Evolutionary conservation across 805 yeast genomes (phyloP).

Genomic region (Starmerella ratchasimensis): DNA sequence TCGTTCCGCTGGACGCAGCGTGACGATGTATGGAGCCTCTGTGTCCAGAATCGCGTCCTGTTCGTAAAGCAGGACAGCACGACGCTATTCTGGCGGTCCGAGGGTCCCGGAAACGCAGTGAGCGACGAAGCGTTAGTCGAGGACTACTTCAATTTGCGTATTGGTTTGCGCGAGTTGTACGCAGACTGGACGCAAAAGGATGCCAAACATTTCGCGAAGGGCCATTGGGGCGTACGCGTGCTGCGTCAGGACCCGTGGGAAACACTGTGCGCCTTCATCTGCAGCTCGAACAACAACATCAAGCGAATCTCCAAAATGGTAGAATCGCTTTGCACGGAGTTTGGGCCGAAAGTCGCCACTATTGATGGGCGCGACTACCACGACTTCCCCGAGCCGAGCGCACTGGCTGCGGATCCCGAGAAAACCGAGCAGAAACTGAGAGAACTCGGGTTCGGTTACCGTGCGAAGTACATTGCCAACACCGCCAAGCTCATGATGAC

Average conservation of each 20-base stretch:
- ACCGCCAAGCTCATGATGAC: conserved; percentile 50
- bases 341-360: conserved; percentile 47
- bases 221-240: conserved; percentile 59
- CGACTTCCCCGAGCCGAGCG: conserved; percentile 60
- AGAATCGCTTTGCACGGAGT: conserved; percentile 53
- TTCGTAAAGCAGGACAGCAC: conserved; percentile 47
- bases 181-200: conserved; percentile 41
- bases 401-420: conserved; percentile 27
- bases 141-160: conserved; percentile 59
- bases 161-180: conserved; percentile 42
- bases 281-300: conserved; percentile 92
- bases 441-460: conserved; percentile 58
- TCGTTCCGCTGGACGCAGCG: conserved; percentile 62
- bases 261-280: conserved; percentile 73
- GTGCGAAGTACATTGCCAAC: conserved; percentile 74
- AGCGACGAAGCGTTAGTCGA: conserved; percentile 31
- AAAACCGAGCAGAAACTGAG: conserved; percentile 33
- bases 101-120: conserved; percentile 16
- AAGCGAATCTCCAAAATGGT: conserved; percentile 91
- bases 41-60: conserved; percentile 45
- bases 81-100: conserved; percentile 36
- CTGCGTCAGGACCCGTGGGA: conserved; percentile 97
- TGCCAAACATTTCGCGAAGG: conserved; percentile 30
- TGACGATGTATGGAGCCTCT: conserved; percentile 40
- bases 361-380: conserved; percentile 45